Percentiles rank a stretch among this genome's conserved stretches.
Conservation (phyloP, 192 early-diverging fungal species). For the Coemansia sp. region DNA sequence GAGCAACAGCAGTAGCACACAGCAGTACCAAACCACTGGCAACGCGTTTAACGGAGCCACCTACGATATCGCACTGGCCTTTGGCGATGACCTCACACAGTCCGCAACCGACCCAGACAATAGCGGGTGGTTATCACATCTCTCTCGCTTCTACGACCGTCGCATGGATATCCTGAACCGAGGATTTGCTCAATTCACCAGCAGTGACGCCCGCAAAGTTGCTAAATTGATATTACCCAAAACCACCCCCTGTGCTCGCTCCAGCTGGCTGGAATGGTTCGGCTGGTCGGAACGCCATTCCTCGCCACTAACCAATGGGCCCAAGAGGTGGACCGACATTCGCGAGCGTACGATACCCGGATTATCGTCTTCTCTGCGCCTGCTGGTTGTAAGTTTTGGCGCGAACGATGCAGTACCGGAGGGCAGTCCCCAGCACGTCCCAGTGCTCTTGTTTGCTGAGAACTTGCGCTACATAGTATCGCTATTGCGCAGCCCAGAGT, state of each 20-base stretch:
- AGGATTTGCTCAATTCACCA: slow-evolving; percentile 81
- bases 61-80: slow-evolving; percentile 33
- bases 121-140: slow-evolving; percentile 55
- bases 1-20: not conserved
- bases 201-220: slow-evolving; percentile 58
- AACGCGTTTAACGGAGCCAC: slow-evolving; percentile 7
- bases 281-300: not conserved
- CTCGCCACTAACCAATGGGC: not conserved
- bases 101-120: slow-evolving; percentile 22
- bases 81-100: slow-evolving; percentile 50
- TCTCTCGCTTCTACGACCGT: slow-evolving; percentile 61
- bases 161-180: slow-evolving; percentile 76
- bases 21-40: not conserved
- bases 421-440: slow-evolving; percentile 57
- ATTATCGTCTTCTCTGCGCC: slow-evolving; percentile 37
- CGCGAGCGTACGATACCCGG: not conserved
- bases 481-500: slow-evolving; percentile 53
- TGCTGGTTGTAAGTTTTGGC: slow-evolving; percentile 76
- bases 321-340: not conserved
- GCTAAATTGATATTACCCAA: slow-evolving; percentile 58
- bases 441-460: slow-evolving; percentile 56
- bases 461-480: slow-evolving; percentile 67
- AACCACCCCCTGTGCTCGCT: not conserved
- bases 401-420: slow-evolving; percentile 73
- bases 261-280: not conserved